Conservation (phyloP, 2,329 filamentous ascomycete species). For the Pseudogymnoascus sp. region DNA sequence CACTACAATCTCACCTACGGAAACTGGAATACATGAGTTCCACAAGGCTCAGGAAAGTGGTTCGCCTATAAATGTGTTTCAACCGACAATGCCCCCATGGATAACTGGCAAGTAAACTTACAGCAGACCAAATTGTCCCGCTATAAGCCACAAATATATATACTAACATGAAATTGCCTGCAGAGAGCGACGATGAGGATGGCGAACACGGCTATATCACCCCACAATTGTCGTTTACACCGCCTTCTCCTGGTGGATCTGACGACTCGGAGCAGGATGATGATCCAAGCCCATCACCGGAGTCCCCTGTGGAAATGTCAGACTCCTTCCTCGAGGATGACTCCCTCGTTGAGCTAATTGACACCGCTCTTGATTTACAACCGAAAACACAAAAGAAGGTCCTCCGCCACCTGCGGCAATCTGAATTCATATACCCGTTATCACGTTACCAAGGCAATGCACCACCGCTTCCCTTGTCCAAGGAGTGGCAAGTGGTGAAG, state of each 20-base stretch:
- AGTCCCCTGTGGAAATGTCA: neutral
- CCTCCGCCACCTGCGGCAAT: neutral
- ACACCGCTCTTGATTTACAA: neutral
- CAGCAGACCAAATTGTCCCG: neutral
- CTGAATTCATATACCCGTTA: slow-evolving; percentile 20
- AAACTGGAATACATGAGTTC: neutral
- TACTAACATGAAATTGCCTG: neutral
- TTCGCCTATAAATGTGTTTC: neutral
- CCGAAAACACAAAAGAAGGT: neutral
- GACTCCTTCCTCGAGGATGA: neutral
- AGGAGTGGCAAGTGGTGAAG: slow-evolving; percentile 11
- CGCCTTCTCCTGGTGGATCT: neutral
- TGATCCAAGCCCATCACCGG: neutral
- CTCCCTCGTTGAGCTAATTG: neutral
- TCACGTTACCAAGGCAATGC: slow-evolving; percentile 25
- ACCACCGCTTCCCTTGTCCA: slow-evolving; percentile 18
- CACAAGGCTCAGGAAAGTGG: neutral
- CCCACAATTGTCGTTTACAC: neutral
- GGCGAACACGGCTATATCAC: neutral
- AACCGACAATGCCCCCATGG: neutral
- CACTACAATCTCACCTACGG: neutral
- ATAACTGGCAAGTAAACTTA: neutral
- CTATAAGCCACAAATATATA: neutral
- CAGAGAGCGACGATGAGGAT: neutral
- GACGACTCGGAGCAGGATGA: neutral